These are phyloP conservation scores for Colletotrichum lindemuthianum DNA, from an alignment of 2,329 filamentous ascomycete genomes.

Conservation along the genomic window DNA sequence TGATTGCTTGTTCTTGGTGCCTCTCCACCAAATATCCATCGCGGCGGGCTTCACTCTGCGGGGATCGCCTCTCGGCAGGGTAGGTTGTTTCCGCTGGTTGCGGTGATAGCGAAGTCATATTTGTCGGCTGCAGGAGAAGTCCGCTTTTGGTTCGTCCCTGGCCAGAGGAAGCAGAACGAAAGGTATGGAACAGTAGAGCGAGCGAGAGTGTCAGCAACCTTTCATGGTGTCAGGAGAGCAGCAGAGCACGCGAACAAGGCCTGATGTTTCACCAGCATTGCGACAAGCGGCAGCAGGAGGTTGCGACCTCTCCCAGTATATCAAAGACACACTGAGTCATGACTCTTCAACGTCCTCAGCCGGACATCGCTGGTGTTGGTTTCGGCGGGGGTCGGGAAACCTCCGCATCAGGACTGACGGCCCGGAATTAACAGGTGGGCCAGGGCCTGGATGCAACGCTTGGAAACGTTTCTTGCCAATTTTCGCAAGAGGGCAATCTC, in stretches of 20 bases:
- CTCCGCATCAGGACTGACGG: not conserved
- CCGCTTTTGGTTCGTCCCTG: not conserved
- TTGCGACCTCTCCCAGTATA: not conserved
- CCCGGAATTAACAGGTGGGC: too few species aligned
- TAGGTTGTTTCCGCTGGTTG: slow-evolving; percentile 2
- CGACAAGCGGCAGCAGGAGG: not conserved
- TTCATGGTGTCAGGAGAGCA: too few species aligned
- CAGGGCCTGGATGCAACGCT: not conserved
- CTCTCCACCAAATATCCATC: slow-evolving; percentile 2
- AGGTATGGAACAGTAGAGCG: not conserved
- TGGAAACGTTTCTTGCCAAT: not conserved
- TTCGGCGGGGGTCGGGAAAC: slow-evolving; percentile 9
- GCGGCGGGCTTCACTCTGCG: not conserved
- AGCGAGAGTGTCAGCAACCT: too few species aligned
- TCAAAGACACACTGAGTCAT: slow-evolving; percentile 6
- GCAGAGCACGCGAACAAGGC: too few species aligned
- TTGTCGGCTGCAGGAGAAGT: too few species aligned
- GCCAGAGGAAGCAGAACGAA: not conserved
- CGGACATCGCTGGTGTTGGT: slow-evolving; percentile 10
- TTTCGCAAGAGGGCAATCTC: not conserved
- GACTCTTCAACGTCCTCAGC: slow-evolving; percentile 8
- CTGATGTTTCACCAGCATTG: not conserved
- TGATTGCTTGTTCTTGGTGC: not conserved
- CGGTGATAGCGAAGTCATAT: slow-evolving; percentile 1
- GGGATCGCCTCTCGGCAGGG: slow-evolving; percentile 5